Conservation (phyloP, 768 basidiomycete genomes). For the Suillus lakei region DNA sequence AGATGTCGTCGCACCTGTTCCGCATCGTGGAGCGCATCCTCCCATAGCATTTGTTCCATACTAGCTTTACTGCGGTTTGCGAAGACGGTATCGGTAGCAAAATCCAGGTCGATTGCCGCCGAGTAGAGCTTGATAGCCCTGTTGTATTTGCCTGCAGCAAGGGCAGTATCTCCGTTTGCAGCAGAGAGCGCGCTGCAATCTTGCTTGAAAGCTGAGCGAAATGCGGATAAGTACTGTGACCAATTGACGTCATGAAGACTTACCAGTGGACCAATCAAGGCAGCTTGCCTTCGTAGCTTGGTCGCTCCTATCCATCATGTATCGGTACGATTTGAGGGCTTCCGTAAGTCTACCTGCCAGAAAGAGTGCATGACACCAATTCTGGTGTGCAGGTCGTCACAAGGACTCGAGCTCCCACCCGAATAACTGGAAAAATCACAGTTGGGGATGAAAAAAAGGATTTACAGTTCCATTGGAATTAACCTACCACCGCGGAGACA, state of each 20-base stretch:
- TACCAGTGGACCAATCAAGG: background rate
- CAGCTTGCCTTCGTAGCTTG: background rate
- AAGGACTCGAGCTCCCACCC: background rate
- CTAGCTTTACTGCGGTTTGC: background rate
- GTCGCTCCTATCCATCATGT: background rate
- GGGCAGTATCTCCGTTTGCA: background rate
- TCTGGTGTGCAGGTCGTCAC: background rate
- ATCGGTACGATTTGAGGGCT: background rate
- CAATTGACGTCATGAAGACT: background rate
- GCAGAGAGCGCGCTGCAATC: background rate
- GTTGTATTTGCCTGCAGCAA: background rate
- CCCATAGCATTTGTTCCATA: background rate
- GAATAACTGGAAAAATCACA: background rate
- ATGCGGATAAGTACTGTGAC: background rate
- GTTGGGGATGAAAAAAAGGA: background rate
- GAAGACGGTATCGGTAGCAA: background rate
- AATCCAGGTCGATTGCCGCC: background rate
- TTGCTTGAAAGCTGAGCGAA: background rate
- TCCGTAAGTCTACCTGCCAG: background rate
- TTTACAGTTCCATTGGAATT: background rate
- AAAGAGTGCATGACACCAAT: background rate
- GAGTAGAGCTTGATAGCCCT: background rate
- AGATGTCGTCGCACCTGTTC: background rate
- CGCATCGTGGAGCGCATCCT: background rate
- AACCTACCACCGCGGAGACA: background rate